Base-by-base conservation (phyloP, 2,329 filamentous ascomycete species). In the Helminthosporium solani region DNA sequence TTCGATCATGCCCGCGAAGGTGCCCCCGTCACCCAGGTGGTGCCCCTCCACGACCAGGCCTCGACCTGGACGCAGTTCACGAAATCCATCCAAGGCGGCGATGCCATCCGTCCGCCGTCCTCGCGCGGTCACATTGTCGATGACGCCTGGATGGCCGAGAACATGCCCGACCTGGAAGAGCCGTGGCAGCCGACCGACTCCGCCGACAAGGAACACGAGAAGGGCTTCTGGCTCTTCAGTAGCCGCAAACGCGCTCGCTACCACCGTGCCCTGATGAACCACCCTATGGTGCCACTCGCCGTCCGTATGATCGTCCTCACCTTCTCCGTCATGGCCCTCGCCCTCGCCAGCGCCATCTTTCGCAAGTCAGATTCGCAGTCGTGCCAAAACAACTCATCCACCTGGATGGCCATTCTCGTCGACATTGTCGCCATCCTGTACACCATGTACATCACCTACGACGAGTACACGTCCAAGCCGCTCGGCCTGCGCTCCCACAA, bases 381-480 rank as follows among this genome's bases (percentile, higher is more conserved):
- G 35, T 78, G 75, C 55, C 60, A 64, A 16, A 67, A 71, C 41
- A 74, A 75, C 41, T 72, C 74, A 2, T 95, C 94, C 41, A 87
- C 90, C 7, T 81, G 90, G 48, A 90, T 97, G 74, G 92, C 92
- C 23, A 86, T 97, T 43, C 82, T 89, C 28, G 88, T 99, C 31
- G 92, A 97, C 70, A 84, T 86, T 6, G 80, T 97, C 12, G 92
- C 94, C 2, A 80, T 97, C 47, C 83, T 92, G 2, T 99, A 97
- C 71, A 86, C 95, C 44, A 75, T 88, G 39, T 97, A 96, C 73
- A 94, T 97, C 74, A 95, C 91, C 19, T 95, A 86, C 74, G 94
- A 99, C 66, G 94, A 99, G 73, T 97, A 96, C 72, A 94, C 89
- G 4, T 89, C 90, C 23, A 95, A 95, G 67, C 94, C 95, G 18